Evolutionary conservation across 2,329 filamentous ascomycete genomes (phyloP).

Genomic region (Exophiala phaeomuriformis): DNA sequence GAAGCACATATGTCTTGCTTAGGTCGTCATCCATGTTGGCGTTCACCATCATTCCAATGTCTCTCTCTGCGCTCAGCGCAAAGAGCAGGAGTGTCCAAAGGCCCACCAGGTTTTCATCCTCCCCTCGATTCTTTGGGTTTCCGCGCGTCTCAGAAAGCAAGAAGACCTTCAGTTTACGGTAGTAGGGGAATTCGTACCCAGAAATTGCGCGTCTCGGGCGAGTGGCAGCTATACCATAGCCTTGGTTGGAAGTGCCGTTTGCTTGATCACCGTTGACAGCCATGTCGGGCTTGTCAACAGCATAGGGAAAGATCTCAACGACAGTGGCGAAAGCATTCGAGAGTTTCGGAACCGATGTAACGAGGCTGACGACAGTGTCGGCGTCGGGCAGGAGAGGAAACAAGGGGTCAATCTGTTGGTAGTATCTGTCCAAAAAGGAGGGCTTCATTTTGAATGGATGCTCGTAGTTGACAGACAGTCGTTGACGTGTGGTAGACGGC

Average conservation of each 20-base stretch:
- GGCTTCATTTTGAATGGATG: slow-evolving; percentile 6
- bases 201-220: not conserved
- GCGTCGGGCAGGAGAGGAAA: slow-evolving; percentile 22
- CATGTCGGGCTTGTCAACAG: not conserved
- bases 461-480: slow-evolving; percentile 4
- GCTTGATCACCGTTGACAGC: slow-evolving; percentile 13
- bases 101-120: slow-evolving; percentile 13
- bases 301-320: slow-evolving; percentile 10
- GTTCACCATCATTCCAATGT: slow-evolving; percentile 11
- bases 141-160: slow-evolving; percentile 1
- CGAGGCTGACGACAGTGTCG: slow-evolving; percentile 7
- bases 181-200: slow-evolving; percentile 3
- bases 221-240: slow-evolving; percentile 1
- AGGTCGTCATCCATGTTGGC: not conserved
- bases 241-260: not conserved
- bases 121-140: not conserved
- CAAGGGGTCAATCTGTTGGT: slow-evolving; percentile 20
- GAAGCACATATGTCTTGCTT: slow-evolving; percentile 2
- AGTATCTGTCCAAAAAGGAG: slow-evolving; percentile 17
- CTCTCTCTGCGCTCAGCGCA: slow-evolving; percentile 13
- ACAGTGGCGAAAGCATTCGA: slow-evolving; percentile 13
- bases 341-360: slow-evolving; percentile 1
- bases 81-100: slow-evolving; percentile 19
- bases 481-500: slow-evolving; percentile 16
- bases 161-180: slow-evolving; percentile 10